Evolutionary conservation across 1,139 yeast genomes (phyloP), one percentile per base, ranked within the genome.

Genomic region (Nakaseomyces glabratus): DNA sequence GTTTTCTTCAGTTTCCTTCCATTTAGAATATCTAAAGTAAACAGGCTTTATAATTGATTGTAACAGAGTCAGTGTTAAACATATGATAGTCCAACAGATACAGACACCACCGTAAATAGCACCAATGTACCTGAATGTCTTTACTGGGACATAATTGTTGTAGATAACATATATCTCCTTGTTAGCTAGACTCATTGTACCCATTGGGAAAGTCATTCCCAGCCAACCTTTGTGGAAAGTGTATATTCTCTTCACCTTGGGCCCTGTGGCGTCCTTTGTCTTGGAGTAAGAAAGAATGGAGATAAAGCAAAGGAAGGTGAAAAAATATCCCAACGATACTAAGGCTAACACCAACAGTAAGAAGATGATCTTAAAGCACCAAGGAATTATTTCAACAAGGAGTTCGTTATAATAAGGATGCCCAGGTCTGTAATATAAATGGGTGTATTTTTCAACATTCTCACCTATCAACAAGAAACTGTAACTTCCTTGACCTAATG

Each of bases 121-220:
- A 2, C 81, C 73, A 35, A 82, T 47, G 4, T 76, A 76, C 43
- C 70, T 66, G 59, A 80, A 80, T 3, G 76, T 72, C 8, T 41
- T 35, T 31, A 51, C 20, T 4, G 55, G 55, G 7, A 48, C 51
- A 19, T 37, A 42, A 13, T 39, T 31, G 25, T 52, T 52, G 45
- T 75, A 61, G 5, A 69, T 66, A 34, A 62, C 66, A 5, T 68
- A 56, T 18, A 84, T 52, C 46, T 72, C 70, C 14, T 64, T 56
- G 45, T 74, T 69, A 2, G 84, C 73, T 14, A 81, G 57, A 0
- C 79, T 65, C 78, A 82, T 77, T 0, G 95, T 84, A 2, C 95
- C 95, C 46, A 84, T 52, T 2, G 95, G 95, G 76, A 86, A 86
- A 42, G 95, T 81, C 66, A 82, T 73, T 20, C 86, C 76, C 94